phyloP scores from a whole-genome alignment of 495 filamentous ascomycete genomes.

The Friedmanniomyces endolithicus region DNA sequence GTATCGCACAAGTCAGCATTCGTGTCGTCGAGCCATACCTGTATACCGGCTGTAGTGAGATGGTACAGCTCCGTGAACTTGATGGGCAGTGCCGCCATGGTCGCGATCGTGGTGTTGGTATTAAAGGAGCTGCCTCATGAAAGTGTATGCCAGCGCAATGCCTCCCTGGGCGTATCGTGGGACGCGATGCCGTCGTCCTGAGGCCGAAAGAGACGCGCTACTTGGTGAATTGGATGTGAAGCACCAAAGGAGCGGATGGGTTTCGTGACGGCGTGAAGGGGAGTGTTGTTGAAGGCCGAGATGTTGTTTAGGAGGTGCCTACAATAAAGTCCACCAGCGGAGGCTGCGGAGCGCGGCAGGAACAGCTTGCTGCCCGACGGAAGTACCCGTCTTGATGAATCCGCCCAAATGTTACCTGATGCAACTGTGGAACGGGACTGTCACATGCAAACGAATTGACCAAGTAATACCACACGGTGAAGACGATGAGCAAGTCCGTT shows the following conservation, averaged over 20 bases:
- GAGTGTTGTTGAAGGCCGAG: background rate
- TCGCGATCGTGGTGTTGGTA: constrained; percentile 29
- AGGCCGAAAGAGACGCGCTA: background rate
- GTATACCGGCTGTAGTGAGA: constrained; percentile 70
- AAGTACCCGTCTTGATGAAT: too few species aligned
- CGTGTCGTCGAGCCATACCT: constrained; percentile 43
- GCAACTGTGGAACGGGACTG: too few species aligned
- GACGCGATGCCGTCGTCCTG: background rate
- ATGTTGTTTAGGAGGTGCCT: background rate
- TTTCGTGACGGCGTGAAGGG: constrained; percentile 10
- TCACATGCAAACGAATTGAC: too few species aligned
- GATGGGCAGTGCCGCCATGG: constrained; percentile 67
- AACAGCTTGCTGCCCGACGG: too few species aligned
- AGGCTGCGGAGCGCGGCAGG: too few species aligned
- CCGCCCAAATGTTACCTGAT: too few species aligned
- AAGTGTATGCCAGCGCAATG: constrained; percentile 2
- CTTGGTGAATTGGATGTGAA: background rate
- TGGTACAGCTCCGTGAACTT: constrained; percentile 86
- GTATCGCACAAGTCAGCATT: constrained; percentile 7
- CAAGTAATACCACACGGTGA: too few species aligned
- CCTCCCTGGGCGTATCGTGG: background rate
- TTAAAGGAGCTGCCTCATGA: constrained; percentile 14
- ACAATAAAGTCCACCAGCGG: too few species aligned
- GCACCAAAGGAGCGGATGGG: constrained; percentile 11
- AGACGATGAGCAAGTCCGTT: too few species aligned